Evolutionary conservation across 1,139 yeast genomes (phyloP).

Genomic region (Scheffersomyces lignicola): DNA sequence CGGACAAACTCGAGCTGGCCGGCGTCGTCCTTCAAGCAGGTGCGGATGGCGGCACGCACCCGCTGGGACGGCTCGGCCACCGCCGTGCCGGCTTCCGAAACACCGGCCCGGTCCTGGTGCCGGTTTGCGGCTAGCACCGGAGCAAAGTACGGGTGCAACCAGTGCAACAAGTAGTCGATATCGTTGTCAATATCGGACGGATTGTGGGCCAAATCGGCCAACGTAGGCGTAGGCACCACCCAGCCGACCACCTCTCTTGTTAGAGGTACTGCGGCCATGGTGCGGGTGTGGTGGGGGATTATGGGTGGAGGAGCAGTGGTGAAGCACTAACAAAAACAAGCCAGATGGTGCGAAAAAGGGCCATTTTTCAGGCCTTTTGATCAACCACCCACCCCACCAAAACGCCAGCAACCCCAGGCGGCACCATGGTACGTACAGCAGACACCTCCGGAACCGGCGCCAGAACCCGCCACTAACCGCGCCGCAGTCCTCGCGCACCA

Average conservation of each 20-base stretch:
- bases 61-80: slow-evolving; percentile 34
- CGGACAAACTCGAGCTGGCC: slow-evolving; percentile 36
- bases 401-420: not conserved
- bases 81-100: slow-evolving; percentile 2
- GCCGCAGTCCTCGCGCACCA: slow-evolving; percentile 8
- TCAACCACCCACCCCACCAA: not conserved
- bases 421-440: slow-evolving; percentile 4
- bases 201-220: slow-evolving; percentile 22
- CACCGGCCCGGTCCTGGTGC: slow-evolving; percentile 3
- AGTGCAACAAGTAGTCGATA: slow-evolving; percentile 35
- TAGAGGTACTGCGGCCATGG: slow-evolving; percentile 9
- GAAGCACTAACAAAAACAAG: no score
- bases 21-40: slow-evolving; percentile 36
- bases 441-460: not conserved
- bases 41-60: slow-evolving; percentile 37
- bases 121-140: slow-evolving; percentile 6
- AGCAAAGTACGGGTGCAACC: slow-evolving; percentile 39
- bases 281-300: no score
- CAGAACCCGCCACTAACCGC: slow-evolving; percentile 4
- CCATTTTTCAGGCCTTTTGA: no score
- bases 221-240: slow-evolving; percentile 20
- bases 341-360: no score
- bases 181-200: slow-evolving; percentile 43
- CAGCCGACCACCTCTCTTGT: slow-evolving; percentile 11
- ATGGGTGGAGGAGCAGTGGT: no score